Percentiles rank a stretch among this genome's conserved stretches.
These are phyloP conservation scores for Phytophthora foliorum DNA, from an alignment of 352 stramenopile species.

Conservation along the genomic window DNA sequence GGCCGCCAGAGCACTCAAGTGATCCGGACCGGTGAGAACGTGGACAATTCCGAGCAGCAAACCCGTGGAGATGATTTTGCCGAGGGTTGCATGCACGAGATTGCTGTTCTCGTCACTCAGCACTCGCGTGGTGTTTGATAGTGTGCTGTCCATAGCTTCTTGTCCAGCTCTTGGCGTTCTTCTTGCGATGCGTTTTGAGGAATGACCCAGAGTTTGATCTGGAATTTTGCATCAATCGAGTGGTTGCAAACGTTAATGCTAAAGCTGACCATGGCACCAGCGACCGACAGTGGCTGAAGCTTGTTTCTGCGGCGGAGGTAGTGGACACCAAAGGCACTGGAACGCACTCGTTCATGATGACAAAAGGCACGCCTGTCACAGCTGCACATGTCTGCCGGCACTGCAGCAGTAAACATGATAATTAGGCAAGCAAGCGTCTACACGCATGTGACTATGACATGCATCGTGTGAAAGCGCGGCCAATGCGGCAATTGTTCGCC, in stretches of 20 bases:
- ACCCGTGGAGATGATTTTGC: slow-evolving; percentile 53
- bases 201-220: background rate
- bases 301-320: slow-evolving; percentile 1
- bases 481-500: background rate
- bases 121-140: slow-evolving; percentile 11
- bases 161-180: background rate
- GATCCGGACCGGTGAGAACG: slow-evolving; percentile 64
- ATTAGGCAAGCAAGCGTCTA: slow-evolving; percentile 1
- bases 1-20: slow-evolving; percentile 90
- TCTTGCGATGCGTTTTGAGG: background rate
- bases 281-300: background rate
- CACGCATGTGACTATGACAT: background rate
- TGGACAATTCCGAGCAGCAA: slow-evolving; percentile 55
- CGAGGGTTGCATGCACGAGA: slow-evolving; percentile 41
- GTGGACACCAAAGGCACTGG: background rate
- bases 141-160: background rate
- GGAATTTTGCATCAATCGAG: slow-evolving; percentile 1
- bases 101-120: slow-evolving; percentile 33
- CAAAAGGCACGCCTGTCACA: background rate
- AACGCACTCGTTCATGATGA: background rate
- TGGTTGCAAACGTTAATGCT: background rate
- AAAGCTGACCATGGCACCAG: background rate
- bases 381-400: background rate
- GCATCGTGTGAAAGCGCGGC: background rate
- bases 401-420: background rate